A percentile compares a stretch with the other conserved stretches of the same genome.
Conservation (phyloP, 768 basidiomycete genomes). For the Pleurotus eryngii region DNA sequence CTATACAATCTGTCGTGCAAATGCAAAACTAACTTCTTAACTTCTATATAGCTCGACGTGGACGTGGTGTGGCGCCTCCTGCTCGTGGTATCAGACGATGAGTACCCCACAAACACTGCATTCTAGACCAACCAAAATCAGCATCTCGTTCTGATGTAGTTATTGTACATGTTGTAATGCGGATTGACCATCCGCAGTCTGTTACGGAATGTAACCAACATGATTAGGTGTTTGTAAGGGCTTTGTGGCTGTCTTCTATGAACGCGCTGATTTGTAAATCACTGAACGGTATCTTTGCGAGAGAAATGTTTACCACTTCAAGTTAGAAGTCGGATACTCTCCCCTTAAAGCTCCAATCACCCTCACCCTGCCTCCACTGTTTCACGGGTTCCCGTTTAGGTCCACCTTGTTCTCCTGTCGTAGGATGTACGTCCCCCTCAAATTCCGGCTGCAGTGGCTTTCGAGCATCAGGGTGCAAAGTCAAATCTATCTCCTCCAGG, state of each 20-base stretch:
- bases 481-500: constrained; percentile 38
- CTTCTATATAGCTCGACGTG: constrained; percentile 67
- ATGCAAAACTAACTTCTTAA: constrained; percentile 36
- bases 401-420: constrained; percentile 82
- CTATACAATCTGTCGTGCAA: constrained; percentile 76
- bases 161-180: neutral
- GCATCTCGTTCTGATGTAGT: constrained; percentile 4
- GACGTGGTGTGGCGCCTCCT: constrained; percentile 72
- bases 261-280: too few species aligned
- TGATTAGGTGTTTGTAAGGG: too few species aligned
- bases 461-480: constrained; percentile 70
- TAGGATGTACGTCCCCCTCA: constrained; percentile 76
- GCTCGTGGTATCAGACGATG: constrained; percentile 81
- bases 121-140: constrained; percentile 8
- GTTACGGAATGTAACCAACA: too few species aligned
- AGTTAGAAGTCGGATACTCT: constrained; percentile 80
- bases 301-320: too few species aligned
- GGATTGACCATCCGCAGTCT: neutral
- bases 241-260: too few species aligned
- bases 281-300: too few species aligned
- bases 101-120: constrained; percentile 18
- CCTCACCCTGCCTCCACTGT: constrained; percentile 52
- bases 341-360: constrained; percentile 92
- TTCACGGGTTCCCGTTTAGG: constrained; percentile 83
- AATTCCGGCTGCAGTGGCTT: constrained; percentile 62